Conservation (phyloP, 2,329 filamentous ascomycete genomes). For the Aureobasidium uvarum region DNA sequence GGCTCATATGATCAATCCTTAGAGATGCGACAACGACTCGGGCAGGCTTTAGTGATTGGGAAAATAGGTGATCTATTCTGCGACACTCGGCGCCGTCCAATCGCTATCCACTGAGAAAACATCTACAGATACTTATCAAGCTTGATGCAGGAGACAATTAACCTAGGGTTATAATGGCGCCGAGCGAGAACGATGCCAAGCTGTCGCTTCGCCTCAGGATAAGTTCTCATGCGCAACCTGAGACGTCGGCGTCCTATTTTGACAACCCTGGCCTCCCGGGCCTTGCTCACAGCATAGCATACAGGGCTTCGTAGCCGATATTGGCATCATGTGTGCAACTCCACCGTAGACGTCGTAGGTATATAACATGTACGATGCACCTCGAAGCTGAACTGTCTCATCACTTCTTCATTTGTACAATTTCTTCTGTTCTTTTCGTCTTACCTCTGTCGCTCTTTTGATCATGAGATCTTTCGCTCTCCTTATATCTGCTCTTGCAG, state of each 20-base stretch:
- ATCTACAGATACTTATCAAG: background rate
- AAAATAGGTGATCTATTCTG: background rate
- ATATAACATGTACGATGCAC: conserved; percentile 5
- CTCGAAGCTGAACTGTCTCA: background rate
- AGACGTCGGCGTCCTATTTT: conserved; percentile 19
- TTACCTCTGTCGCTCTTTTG: conserved; percentile 9
- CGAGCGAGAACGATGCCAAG: conserved; percentile 10
- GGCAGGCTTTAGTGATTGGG: background rate
- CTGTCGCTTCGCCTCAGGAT: conserved; percentile 14
- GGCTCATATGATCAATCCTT: background rate
- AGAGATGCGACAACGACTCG: background rate
- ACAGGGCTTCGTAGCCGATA: conserved; percentile 20
- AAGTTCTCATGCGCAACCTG: conserved; percentile 19
- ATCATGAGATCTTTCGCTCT: conserved; percentile 34
- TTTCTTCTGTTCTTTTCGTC: conserved; percentile 4
- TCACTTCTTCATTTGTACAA: conserved; percentile 16
- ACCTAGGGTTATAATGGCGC: background rate
- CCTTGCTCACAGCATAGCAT: conserved; percentile 13
- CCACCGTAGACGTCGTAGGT: background rate
- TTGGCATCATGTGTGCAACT: conserved; percentile 3
- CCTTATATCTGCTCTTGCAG: conserved; percentile 27
- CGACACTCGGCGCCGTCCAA: background rate
- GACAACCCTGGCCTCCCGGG: conserved; percentile 4
- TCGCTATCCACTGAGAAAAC: background rate
- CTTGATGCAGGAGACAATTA: background rate